These are phyloP conservation scores for Mortierella sp. DNA, from an alignment of 371 early-diverging fungal genomes.

Conservation along the genomic window DNA sequence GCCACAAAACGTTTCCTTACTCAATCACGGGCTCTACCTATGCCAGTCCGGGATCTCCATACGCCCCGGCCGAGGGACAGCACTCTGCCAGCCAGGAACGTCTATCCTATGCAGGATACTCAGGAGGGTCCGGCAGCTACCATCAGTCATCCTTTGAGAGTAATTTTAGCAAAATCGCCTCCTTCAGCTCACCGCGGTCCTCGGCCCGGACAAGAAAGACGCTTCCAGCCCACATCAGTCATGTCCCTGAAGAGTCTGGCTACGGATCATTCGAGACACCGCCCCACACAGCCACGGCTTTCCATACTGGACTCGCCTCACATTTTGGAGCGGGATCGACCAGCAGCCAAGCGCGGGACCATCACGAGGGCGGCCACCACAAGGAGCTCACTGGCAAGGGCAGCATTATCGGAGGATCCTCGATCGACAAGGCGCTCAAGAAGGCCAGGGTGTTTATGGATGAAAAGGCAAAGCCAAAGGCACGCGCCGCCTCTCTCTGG, in stretches of 20 bases:
- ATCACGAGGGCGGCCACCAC: constrained; percentile 25
- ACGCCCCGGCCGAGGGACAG: neutral
- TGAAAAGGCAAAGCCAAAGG: constrained; percentile 81
- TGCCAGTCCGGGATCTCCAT: constrained; percentile 28
- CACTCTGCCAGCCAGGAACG: constrained; percentile 20
- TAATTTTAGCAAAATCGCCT: constrained; percentile 42
- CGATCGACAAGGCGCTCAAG: constrained; percentile 71
- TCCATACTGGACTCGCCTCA: constrained; percentile 45
- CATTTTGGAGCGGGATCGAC: constrained; percentile 39
- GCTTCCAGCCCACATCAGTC: constrained; percentile 26
- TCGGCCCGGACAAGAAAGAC: constrained; percentile 36
- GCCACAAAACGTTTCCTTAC: constrained; percentile 27
- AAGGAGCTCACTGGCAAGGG: constrained; percentile 24
- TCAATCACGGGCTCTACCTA: constrained; percentile 17
- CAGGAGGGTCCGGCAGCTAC: constrained; percentile 1
- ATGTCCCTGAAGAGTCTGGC: constrained; percentile 33
- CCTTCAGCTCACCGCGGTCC: constrained; percentile 48
- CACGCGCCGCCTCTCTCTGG: constrained; percentile 77
- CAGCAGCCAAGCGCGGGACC: constrained; percentile 21
- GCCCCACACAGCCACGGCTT: constrained; percentile 42
- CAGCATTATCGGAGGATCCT: constrained; percentile 29
- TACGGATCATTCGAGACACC: constrained; percentile 35
- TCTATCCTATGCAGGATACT: constrained; percentile 6
- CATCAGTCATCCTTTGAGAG: constrained; percentile 21
- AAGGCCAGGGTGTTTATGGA: constrained; percentile 85